Evolutionary conservation across 257 asterid genomes (phyloP).

Genomic region (Eucommia ulmoides): DNA sequence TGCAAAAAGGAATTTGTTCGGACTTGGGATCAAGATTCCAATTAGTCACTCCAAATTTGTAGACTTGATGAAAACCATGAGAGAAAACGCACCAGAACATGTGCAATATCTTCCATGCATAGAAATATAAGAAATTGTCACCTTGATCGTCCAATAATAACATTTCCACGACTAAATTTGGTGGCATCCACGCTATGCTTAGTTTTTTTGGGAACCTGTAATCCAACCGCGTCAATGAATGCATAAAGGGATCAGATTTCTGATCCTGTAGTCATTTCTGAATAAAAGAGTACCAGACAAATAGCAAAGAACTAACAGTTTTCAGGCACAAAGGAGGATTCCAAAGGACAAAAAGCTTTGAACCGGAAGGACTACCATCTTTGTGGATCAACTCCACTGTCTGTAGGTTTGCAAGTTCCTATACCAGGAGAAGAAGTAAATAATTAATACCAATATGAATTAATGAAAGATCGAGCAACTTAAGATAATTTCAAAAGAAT

Average conservation of each 20-base stretch:
- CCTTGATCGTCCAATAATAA: constrained; percentile 78
- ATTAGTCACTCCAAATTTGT: no score
- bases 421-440: no score
- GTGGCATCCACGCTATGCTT: constrained; percentile 26
- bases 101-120: no score
- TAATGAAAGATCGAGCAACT: no score
- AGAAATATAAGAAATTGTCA: constrained; percentile 15
- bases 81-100: no score
- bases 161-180: constrained; percentile 26
- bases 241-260: neutral
- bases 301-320: constrained; percentile 44
- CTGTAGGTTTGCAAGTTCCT: constrained; percentile 71
- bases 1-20: no score
- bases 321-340: constrained; percentile 73
- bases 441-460: no score
- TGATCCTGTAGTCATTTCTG: neutral
- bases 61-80: no score
- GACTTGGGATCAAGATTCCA: no score
- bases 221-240: constrained; percentile 12
- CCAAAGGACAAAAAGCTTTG: constrained; percentile 82
- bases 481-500: no score
- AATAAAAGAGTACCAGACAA: neutral
- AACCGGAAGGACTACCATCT: constrained; percentile 96
- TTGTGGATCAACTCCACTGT: constrained; percentile 58
- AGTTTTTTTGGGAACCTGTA: constrained; percentile 46